Evolutionary conservation across 1,284 basidiomycete genomes (phyloP), one percentile per base, ranked within the genome.

Genomic region (Puccinia brachypodii): DNA sequence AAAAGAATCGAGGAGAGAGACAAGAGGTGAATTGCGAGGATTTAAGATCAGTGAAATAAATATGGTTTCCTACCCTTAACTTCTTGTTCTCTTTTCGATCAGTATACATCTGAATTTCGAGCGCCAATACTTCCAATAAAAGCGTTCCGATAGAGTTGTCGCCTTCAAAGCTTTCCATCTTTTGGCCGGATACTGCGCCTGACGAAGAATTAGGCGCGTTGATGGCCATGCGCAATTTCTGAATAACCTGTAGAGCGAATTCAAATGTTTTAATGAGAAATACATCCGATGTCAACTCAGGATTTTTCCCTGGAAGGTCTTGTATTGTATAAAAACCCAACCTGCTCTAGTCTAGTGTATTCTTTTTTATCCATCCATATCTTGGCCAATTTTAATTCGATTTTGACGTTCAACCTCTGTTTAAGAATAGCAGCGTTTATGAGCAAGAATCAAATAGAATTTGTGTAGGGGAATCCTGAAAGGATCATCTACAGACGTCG

Each of bases 91-190:
- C 97, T 85, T 93, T 92, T 84, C 92, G 93, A 87, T 98, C 95
- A 84, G 95, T 96, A 88, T 98, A 95, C 97, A 99, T 99, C 86
- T 98, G 96, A 80, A 99, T 99, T 87, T 99, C 96, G 69, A 98
- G 91, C 0, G 97, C 96, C 85, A 98, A 98, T 69, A 99, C 94
- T 87, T 99, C 97, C n/a, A 99, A 90, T 22, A 99, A 89, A 84
- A 95, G 93, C 1, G 95, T 96, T 11, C 94, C 95, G 71, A 92
- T 91, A 11, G 93, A 93, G 85, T 95, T 93, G 85, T 95, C 94
- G 83, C 94, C 92, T 50, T 89, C 89, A 71, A 75, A 73, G n/a
- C 58, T 68, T 66, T 68, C 76, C n/a, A 56, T 44, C 28, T 66
- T 76, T 25, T 13, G 74, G 40, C 53, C 56, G 22, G 50, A 40